Evolutionary conservation across 1,284 basidiomycete genomes (phyloP), one percentile per base, ranked within the genome.

Genomic region (Mycena sp.): DNA sequence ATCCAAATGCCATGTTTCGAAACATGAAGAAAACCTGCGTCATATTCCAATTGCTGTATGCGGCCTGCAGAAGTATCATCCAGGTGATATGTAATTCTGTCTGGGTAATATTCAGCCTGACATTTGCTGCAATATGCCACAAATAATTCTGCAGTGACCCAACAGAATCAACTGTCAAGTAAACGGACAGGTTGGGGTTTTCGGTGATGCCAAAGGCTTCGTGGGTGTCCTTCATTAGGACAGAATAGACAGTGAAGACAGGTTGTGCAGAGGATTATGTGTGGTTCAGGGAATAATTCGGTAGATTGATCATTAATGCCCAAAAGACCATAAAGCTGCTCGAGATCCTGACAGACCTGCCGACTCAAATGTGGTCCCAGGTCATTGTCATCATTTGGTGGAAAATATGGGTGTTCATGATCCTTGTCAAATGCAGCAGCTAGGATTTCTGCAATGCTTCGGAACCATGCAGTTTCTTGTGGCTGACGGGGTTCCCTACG

Each of bases 1-100:
- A 62, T 51, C 60, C 60, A 62, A 25, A 62, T 45, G 21, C 60
- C 53, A 25, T 57, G 60, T 23, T 62, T 62, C 6, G 60, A 62
- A 25, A 62, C 54, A 19, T 54, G 61, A 2, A 62, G 28, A 30
- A 43, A 62, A 11, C 6, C 4, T 6, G 61, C 48, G 26, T 51
- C 48, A 16, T 30, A 56, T 11, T 57, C 61, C 53, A 57, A 32
- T 44, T 21, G 48, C 32, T 62, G 61, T 6, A 57, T 12, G 4
- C 61, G 54, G 6, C 48, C 46, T 9, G 6, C 6, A 6, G 46
- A 28, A 16, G 4, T 40, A 2, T 45, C 25, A 12, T 19, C 32
- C 17, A 7, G n/a, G 2, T 45, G 52, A 46, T 28, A 61, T 2
- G 61, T 62, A 6, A 62, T 28, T 2, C 61, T 45, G 30, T 61